phyloP scores from a whole-genome alignment of 371 early-diverging fungal genomes.

The Mortierella polycephala region DNA sequence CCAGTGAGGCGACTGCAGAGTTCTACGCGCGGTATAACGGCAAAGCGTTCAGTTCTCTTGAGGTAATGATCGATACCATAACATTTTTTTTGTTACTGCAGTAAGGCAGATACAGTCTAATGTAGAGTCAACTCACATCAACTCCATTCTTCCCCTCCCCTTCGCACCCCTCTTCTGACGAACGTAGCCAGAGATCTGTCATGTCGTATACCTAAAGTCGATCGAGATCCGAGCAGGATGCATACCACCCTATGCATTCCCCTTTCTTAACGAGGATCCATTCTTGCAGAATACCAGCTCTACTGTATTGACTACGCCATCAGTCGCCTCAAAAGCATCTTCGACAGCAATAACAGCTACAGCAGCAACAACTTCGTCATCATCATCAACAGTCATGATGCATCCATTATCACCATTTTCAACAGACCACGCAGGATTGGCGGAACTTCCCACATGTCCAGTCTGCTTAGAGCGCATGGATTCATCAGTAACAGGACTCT shows the following conservation, averaged over 20 bases:
- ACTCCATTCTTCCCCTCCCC: background rate
- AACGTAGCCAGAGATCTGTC: constrained; percentile 74
- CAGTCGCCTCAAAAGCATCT: background rate
- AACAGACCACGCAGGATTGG: constrained; percentile 15
- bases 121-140: background rate
- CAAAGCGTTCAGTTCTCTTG: constrained; percentile 82
- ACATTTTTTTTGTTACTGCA: background rate
- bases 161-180: background rate
- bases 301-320: too few species aligned
- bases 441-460: constrained; percentile 92
- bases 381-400: background rate
- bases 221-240: constrained; percentile 67
- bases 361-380: background rate
- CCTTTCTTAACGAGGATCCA: constrained; percentile 60
- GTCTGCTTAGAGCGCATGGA: constrained; percentile 95
- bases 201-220: constrained; percentile 79
- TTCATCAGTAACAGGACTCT: constrained; percentile 79
- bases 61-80: constrained; percentile 53
- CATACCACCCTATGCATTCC: constrained; percentile 70
- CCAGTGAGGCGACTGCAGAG: constrained; percentile 63
- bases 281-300: constrained; percentile 36
- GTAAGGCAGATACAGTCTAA: too few species aligned
- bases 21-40: constrained; percentile 85
- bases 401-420: background rate
- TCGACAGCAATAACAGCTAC: constrained; percentile 4